Percentiles rank a stretch among this genome's conserved stretches.
Conservation (phyloP, 768 basidiomycete genomes). For the Cubamyces sp. region DNA sequence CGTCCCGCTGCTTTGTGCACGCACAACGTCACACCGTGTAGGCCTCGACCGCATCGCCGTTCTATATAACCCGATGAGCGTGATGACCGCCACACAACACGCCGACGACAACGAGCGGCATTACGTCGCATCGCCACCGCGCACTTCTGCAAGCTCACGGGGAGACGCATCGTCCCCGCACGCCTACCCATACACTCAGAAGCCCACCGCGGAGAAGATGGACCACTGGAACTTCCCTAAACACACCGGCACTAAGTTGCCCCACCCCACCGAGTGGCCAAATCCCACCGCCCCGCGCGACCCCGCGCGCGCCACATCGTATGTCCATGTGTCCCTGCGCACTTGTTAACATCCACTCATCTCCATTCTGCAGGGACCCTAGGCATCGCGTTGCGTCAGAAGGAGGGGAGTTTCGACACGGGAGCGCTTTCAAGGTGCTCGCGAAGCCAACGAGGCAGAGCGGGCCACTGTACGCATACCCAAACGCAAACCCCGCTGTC, state of each 20-base stretch:
- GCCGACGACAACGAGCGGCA: conserved; percentile 10
- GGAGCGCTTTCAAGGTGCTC: background rate
- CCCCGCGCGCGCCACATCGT: background rate
- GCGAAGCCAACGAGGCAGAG: background rate
- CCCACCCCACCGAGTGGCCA: background rate
- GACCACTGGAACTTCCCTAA: background rate
- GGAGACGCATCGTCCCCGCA: conserved; percentile 13
- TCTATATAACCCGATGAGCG: conserved; percentile 6
- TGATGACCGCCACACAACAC: conserved; percentile 15
- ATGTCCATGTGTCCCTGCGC: background rate
- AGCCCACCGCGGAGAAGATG: background rate
- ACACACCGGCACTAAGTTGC: background rate
- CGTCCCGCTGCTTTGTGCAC: conserved; percentile 15
- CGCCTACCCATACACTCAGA: conserved; percentile 12
- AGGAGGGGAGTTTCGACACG: background rate
- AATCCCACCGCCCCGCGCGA: background rate
- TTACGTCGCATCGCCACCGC: conserved; percentile 10
- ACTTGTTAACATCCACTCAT: no score
- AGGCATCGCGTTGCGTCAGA: background rate
- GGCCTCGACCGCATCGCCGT: conserved; percentile 2
- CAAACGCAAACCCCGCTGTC: background rate
- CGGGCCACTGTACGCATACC: background rate
- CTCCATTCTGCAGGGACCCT: background rate
- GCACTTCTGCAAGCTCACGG: conserved; percentile 8
- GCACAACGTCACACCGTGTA: conserved; percentile 6